Conservation (phyloP, 2,329 filamentous ascomycete genomes). For the Neonectria faginata region DNA sequence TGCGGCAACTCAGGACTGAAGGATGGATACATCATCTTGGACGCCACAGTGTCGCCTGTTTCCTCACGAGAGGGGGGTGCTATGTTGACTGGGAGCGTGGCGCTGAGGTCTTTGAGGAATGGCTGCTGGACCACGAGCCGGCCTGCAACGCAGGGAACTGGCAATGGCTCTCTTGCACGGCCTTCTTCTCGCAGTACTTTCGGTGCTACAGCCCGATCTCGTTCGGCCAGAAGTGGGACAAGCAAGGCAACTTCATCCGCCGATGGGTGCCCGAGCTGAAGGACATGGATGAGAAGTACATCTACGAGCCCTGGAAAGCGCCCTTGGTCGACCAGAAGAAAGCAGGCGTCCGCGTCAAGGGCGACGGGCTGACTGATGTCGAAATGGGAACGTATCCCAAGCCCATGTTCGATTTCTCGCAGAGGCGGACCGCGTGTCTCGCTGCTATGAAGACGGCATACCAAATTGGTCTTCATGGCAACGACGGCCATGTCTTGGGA, state of each 20-base stretch:
- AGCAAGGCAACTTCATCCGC: constrained; percentile 72
- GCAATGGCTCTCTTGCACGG: constrained; percentile 82
- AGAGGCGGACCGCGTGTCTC: constrained; percentile 72
- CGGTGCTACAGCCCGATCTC: constrained; percentile 77
- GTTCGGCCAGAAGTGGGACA: constrained; percentile 82
- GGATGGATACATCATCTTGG: constrained; percentile 87
- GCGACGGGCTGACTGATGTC: constrained; percentile 59
- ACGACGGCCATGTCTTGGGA: constrained; percentile 70
- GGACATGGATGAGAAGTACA: constrained; percentile 73
- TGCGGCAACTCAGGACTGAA: constrained; percentile 77
- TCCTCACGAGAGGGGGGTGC: constrained; percentile 82
- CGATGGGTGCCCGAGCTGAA: constrained; percentile 76
- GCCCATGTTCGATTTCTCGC: constrained; percentile 81
- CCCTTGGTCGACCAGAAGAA: constrained; percentile 75
- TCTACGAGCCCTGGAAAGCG: constrained; percentile 85
- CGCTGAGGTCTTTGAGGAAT: constrained; percentile 82
- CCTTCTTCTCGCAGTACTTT: constrained; percentile 80
- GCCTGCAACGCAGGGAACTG: constrained; percentile 82
- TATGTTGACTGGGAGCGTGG: constrained; percentile 85
- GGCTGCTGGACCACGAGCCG: constrained; percentile 79
- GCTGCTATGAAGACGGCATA: constrained; percentile 79
- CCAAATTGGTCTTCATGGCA: constrained; percentile 71
- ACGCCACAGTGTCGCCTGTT: constrained; percentile 82
- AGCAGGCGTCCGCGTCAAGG: constrained; percentile 72
- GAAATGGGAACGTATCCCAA: constrained; percentile 72